Evolutionary conservation across 768 basidiomycete genomes (phyloP).

Genomic region (Mycena venus): DNA sequence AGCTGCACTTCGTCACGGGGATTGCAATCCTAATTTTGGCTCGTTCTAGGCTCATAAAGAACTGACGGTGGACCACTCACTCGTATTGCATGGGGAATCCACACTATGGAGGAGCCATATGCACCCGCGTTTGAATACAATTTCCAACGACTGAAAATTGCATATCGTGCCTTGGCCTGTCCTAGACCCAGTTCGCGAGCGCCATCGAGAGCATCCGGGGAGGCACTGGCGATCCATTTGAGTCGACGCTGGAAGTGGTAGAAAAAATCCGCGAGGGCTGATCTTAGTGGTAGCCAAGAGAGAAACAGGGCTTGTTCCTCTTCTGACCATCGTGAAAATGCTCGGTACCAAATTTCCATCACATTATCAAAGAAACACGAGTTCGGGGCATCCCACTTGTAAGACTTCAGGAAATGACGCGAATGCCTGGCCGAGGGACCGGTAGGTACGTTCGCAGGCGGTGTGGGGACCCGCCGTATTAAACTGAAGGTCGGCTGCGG

Average conservation of each 20-base stretch:
- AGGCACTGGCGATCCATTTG: background rate
- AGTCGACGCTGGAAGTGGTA: too few relatives aligned
- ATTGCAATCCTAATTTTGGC: background rate
- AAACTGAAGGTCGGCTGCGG: background rate
- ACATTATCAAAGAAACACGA: conserved; percentile 40
- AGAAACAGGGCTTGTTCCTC: background rate
- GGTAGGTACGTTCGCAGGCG: background rate
- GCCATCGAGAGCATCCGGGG: background rate
- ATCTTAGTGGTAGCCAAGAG: background rate
- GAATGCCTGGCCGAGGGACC: too few relatives aligned
- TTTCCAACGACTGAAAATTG: background rate
- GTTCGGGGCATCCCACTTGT: conserved; percentile 29
- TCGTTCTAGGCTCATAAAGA: too few relatives aligned
- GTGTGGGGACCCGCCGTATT: background rate
- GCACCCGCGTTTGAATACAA: too few relatives aligned
- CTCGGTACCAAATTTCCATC: conserved; percentile 35
- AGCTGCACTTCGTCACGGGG: background rate
- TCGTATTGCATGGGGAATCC: too few relatives aligned
- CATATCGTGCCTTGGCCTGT: background rate
- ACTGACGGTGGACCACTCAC: too few relatives aligned
- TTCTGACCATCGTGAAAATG: conserved; percentile 21
- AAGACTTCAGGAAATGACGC: background rate
- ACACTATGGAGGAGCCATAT: too few relatives aligned
- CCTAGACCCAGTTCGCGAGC: background rate
- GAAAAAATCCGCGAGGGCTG: conserved; percentile 11